Conservation (phyloP, 2,329 filamentous ascomycete genomes). For the Magnaporthiopsis poae region DNA sequence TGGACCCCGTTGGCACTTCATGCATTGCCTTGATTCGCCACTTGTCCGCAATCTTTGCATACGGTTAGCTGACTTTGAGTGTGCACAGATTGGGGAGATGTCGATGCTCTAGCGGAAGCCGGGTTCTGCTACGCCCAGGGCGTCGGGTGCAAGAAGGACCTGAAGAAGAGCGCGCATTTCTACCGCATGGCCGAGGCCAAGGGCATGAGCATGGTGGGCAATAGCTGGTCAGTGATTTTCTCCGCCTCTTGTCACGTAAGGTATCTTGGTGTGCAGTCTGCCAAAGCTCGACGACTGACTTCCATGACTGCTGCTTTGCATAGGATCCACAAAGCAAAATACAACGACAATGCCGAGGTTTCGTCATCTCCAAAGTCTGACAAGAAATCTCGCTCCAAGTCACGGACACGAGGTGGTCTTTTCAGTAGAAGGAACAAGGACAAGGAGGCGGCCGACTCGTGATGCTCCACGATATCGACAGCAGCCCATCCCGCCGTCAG, state of each 20-base stretch:
- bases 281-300: conserved; percentile 8
- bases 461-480: not conserved
- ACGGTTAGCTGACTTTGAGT: not conserved
- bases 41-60: not conserved
- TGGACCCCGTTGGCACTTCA: not conserved
- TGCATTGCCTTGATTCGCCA: not conserved
- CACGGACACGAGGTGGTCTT: conserved; percentile 57
- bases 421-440: conserved; percentile 40
- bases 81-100: conserved; percentile 74
- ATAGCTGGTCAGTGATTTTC: conserved; percentile 70
- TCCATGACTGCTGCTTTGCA: conserved; percentile 8
- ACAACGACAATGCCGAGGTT: conserved; percentile 54
- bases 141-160: conserved; percentile 85
- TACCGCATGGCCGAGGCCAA: conserved; percentile 85
- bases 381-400: conserved; percentile 66
- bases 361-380: conserved; percentile 51
- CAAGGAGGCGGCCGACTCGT: not conserved
- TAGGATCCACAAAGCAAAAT: conserved; percentile 96
- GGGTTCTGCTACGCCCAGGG: conserved; percentile 95
- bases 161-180: conserved; percentile 85
- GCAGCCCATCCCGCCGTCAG: not conserved
- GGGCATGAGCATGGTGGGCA: conserved; percentile 94
- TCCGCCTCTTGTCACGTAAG: not conserved
- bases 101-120: conserved; percentile 84
- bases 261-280: not conserved